phyloP scores from a whole-genome alignment of 805 yeast genomes.

The Teunomyces stri region DNA sequence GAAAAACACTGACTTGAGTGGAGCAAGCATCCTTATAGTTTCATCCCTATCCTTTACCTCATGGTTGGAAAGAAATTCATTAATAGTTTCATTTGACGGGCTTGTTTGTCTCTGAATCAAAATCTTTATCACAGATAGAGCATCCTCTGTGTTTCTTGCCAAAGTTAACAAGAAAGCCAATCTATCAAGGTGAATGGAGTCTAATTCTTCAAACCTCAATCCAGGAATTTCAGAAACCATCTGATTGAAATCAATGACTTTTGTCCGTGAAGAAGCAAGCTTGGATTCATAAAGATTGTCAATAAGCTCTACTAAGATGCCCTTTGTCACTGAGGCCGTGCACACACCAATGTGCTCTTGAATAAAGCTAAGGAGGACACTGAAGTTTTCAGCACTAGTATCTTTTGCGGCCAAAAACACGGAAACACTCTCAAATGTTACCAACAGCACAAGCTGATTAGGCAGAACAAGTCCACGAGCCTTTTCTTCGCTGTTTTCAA shows the following conservation, averaged over 20 bases:
- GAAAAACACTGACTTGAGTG: conserved; percentile 28
- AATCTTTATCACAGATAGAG: conserved; percentile 11
- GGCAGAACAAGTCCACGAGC: conserved; percentile 12
- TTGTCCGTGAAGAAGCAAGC: conserved; percentile 8
- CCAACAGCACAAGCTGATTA: conserved; percentile 7
- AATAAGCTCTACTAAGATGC: conserved; percentile 13
- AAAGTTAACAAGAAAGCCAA: conserved; percentile 19
- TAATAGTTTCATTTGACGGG: conserved; percentile 23
- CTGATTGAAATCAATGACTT: conserved; percentile 9
- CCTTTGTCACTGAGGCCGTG: conserved; percentile 10
- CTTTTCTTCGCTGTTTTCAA: conserved; percentile 14
- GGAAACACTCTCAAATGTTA: conserved; percentile 13
- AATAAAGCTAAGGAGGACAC: conserved; percentile 11
- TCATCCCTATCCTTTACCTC: conserved; percentile 9
- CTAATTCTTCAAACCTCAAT: conserved; percentile 10
- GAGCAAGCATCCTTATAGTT: conserved; percentile 19
- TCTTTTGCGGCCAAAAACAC: conserved; percentile 7
- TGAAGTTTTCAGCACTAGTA: conserved; percentile 9
- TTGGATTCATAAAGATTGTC: conserved; percentile 12
- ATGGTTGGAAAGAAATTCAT: conserved; percentile 17
- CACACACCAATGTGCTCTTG: conserved; percentile 10
- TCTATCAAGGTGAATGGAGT: conserved; percentile 20
- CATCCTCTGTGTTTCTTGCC: conserved; percentile 14
- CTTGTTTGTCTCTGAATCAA: conserved; percentile 14
- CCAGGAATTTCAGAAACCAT: conserved; percentile 11